Conservation (phyloP, 768 basidiomycete genomes). For the Suillus alpinus region DNA sequence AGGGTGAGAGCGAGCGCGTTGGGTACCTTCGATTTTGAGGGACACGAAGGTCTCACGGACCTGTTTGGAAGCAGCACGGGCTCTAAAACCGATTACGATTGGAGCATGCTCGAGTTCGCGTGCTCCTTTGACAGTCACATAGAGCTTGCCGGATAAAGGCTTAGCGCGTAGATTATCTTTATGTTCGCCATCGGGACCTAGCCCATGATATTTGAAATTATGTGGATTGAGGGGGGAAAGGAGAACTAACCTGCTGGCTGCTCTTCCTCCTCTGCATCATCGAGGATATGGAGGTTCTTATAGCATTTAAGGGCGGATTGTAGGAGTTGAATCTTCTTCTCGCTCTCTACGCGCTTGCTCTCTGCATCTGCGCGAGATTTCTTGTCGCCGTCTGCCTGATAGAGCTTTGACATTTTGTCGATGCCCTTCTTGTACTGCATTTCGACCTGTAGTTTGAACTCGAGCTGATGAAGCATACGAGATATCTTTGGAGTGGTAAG, state of each 20-base stretch:
- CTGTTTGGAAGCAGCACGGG: constrained; percentile 78
- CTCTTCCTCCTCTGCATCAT: constrained; percentile 82
- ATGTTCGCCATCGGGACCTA: constrained; percentile 75
- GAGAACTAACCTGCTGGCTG: constrained; percentile 51
- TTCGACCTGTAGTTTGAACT: constrained; percentile 99
- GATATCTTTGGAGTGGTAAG: constrained; percentile 96
- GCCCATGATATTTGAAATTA: constrained; percentile 21
- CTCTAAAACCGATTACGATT: constrained; percentile 52
- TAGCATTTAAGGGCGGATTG: constrained; percentile 92
- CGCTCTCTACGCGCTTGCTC: constrained; percentile 90
- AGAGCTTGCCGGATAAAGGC: constrained; percentile 88
- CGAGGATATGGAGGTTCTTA: constrained; percentile 92
- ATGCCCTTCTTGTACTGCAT: constrained; percentile 97
- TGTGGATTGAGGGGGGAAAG: constrained; percentile 2
- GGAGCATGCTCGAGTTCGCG: constrained; percentile 96
- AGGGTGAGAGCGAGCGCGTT: constrained; percentile 87
- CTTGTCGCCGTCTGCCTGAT: constrained; percentile 96
- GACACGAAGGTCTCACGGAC: constrained; percentile 83
- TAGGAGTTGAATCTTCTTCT: constrained; percentile 93
- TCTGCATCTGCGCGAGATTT: constrained; percentile 91
- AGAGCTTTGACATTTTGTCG: constrained; percentile 98
- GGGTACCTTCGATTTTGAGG: constrained; percentile 94
- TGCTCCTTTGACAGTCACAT: constrained; percentile 84
- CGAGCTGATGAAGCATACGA: constrained; percentile 96
- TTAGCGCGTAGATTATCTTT: constrained; percentile 94